Conservation (phyloP, 2,329 filamentous ascomycete genomes). For the Coccinonectria pachysandricola region DNA sequence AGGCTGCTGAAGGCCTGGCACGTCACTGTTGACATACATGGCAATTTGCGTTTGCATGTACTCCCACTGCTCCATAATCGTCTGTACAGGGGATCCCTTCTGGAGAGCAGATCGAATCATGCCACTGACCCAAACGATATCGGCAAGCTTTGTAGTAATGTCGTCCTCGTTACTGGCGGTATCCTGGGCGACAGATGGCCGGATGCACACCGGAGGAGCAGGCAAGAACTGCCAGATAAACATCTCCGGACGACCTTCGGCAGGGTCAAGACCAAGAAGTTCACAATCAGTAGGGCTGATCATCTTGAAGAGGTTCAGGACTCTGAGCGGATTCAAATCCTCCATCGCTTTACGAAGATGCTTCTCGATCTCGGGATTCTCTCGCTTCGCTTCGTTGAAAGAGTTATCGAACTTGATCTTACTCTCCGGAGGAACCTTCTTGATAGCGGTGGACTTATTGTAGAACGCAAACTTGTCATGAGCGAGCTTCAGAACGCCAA, state of each 20-base stretch:
- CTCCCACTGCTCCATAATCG: conserved; percentile 97
- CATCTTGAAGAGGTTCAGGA: conserved; percentile 83
- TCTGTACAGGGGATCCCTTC: conserved; percentile 75
- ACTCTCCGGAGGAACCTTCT: conserved; percentile 71
- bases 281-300: conserved; percentile 82
- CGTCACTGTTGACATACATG: conserved; percentile 96
- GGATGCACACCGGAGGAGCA: conserved; percentile 85
- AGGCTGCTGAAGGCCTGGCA: conserved; percentile 82
- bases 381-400: conserved; percentile 67
- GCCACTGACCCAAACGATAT: conserved; percentile 88
- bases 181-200: conserved; percentile 89
- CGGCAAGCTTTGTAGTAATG: conserved; percentile 89
- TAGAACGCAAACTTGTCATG: conserved; percentile 87
- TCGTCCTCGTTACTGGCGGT: conserved; percentile 93
- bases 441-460: conserved; percentile 78
- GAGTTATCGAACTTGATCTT: conserved; percentile 81
- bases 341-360: conserved; percentile 88
- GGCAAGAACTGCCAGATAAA: conserved; percentile 96
- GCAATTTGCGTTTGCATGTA: conserved; percentile 91
- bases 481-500: conserved; percentile 82
- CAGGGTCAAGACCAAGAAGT: conserved; percentile 76
- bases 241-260: conserved; percentile 85
- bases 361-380: conserved; percentile 77
- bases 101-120: conserved; percentile 74
- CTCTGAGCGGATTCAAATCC: conserved; percentile 80